Evolutionary conservation across 169 alveolate genomes (phyloP).

Genomic region (Plasmodium gaboni): DNA sequence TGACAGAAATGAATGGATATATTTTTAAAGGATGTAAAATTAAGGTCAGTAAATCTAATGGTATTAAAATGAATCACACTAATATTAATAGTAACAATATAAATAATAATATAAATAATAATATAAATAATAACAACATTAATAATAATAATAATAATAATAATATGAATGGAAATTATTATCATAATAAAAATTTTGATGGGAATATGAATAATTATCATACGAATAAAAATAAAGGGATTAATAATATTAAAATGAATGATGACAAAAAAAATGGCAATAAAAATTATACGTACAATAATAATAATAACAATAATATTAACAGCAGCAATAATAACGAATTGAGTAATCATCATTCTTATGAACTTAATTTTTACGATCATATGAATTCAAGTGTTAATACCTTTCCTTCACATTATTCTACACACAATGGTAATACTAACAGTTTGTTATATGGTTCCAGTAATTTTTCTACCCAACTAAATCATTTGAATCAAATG

Average conservation of each 20-base stretch:
- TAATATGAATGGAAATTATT: conserved; percentile 9
- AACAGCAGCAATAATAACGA: conserved; percentile 13
- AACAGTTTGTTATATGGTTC: conserved; percentile 24
- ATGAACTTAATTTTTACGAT: conserved; percentile 52
- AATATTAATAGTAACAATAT: conserved; percentile 12
- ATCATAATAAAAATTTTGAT: conserved; percentile 3
- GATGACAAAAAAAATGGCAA: conserved; percentile 1
- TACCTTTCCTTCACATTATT: conserved; percentile 13
- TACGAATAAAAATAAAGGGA: too few species aligned
- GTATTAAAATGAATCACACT: conserved; percentile 15
- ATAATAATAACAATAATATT: too few species aligned
- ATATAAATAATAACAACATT: conserved; percentile 21
- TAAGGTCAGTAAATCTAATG: conserved; percentile 66
- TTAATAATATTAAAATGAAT: not conserved
- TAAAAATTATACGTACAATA: not conserved
- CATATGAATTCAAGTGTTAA: conserved; percentile 37
- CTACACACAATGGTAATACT: not conserved
- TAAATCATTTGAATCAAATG: conserved; percentile 19
- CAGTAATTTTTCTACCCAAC: conserved; percentile 8
- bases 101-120: conserved; percentile 13
- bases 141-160: conserved; percentile 4
- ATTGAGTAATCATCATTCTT: conserved; percentile 26
- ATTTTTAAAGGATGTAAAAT: conserved; percentile 65
- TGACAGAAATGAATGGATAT: conserved; percentile 68
- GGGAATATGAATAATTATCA: too few species aligned